Evolutionary conservation across 306 rosid genomes (phyloP).

Genomic region (Hippophae tibetana): DNA sequence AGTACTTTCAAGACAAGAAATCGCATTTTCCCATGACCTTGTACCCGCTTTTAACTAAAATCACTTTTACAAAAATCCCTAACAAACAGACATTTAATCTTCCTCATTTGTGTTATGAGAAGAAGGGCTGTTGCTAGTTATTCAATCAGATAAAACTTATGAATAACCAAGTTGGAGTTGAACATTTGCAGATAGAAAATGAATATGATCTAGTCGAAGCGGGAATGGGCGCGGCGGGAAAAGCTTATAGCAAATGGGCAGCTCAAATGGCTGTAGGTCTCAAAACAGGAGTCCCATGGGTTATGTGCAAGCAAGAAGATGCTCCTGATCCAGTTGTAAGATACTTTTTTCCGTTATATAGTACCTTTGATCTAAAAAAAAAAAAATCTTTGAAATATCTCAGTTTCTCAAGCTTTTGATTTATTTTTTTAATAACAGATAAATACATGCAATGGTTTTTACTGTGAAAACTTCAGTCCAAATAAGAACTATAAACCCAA

Average conservation of each 20-base stretch:
- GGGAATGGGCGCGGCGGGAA: slow-evolving; percentile 81
- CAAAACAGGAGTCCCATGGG: slow-evolving; percentile 86
- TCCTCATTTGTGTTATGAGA: too few species aligned
- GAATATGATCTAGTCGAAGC: slow-evolving; percentile 89
- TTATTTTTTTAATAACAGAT: slow-evolving; percentile 39
- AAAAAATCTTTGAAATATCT: too few species aligned
- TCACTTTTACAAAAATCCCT: too few species aligned
- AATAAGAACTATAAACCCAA: slow-evolving; percentile 67
- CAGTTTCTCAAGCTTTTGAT: background rate
- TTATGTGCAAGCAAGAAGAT: slow-evolving; percentile 98
- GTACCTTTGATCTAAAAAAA: background rate
- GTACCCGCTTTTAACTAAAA: too few species aligned
- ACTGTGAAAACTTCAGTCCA: slow-evolving; percentile 78
- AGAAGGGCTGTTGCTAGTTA: too few species aligned
- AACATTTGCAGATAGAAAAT: slow-evolving; percentile 67
- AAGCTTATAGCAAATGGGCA: slow-evolving; percentile 80
- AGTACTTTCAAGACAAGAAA: too few species aligned
- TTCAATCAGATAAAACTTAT: too few species aligned
- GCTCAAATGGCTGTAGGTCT: slow-evolving; percentile 89
- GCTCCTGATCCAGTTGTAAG: slow-evolving; percentile 93
- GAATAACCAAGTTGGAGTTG: background rate
- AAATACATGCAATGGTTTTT: slow-evolving; percentile 81
- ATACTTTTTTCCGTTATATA: background rate
- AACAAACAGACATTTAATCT: too few species aligned
- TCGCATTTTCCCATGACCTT: too few species aligned